A percentile compares a stretch with the other conserved stretches of the same genome.
Evolutionary conservation across 2,329 filamentous ascomycete species (phyloP).

Genomic region (Reticulascus tulasneorum): DNA sequence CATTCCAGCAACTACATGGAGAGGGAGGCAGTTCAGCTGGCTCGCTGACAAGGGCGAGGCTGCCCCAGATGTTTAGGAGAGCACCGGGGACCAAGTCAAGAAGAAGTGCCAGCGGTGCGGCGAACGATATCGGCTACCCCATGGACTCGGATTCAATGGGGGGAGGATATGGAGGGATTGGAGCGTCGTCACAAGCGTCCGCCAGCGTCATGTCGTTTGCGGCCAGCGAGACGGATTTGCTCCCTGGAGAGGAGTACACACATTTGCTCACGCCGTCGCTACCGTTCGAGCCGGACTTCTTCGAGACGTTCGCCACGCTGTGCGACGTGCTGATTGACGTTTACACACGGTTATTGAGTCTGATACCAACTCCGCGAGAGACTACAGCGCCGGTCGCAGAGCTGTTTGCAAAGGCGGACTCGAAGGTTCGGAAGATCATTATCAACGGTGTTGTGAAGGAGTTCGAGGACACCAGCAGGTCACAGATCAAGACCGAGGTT

Average conservation of each 20-base stretch:
- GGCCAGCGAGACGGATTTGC: constrained; percentile 60
- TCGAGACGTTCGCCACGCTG: constrained; percentile 90
- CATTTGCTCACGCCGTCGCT: constrained; percentile 86
- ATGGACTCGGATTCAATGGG: constrained; percentile 21
- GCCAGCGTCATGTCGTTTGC: constrained; percentile 53
- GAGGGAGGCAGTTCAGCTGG: constrained; percentile 67
- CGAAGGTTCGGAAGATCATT: constrained; percentile 81
- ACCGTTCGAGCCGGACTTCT: constrained; percentile 96
- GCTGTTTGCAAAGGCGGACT: constrained; percentile 85
- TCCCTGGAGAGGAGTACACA: constrained; percentile 82
- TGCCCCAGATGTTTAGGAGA: constrained; percentile 80
- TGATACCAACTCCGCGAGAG: constrained; percentile 71
- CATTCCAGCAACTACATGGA: constrained; percentile 83
- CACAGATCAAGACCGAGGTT: constrained; percentile 74
- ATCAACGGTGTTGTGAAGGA: constrained; percentile 83
- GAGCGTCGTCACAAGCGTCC: constrained; percentile 25
- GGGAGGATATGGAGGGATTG: constrained; percentile 19
- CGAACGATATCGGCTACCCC: constrained; percentile 31
- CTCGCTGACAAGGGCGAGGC: constrained; percentile 70
- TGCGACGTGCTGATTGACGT: constrained; percentile 94
- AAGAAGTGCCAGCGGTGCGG: constrained; percentile 47
- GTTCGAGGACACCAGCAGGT: constrained; percentile 83
- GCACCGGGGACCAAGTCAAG: constrained; percentile 56
- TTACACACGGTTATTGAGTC: constrained; percentile 72
- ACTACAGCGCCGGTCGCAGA: constrained; percentile 72